Evolutionary conservation across 1,139 yeast species (phyloP), one percentile per base, ranked within the genome.

Genomic region (Citeromyces hawaiiensis): DNA sequence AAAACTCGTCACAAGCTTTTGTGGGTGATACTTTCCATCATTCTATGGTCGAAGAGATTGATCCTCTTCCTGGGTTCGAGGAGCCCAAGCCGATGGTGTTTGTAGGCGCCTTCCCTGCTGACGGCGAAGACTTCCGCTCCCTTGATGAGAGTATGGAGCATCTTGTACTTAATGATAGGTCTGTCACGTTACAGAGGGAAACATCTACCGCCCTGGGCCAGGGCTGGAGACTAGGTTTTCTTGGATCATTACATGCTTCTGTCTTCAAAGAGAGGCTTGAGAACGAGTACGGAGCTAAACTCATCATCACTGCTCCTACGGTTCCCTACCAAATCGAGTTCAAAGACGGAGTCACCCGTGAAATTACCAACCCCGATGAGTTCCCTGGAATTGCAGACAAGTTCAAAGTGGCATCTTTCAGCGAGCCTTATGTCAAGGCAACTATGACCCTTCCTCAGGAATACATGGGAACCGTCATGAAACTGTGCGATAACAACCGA

Each of bases 81-180:
- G 96, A 86, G 50, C 88, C 94, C 1, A 88, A 91, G 56, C 96
- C 98, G 1, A 91, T 91, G 97, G 97, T 91, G 5, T 91, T 88
- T 57, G 94, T 91, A 36, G 98, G 98, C 7, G 98, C 98, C 0
- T 91, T 87, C 51, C 98, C 98, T 0, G 93, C 96, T 0, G 96
- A 88, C 54, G 96, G 96, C 4, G 72, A 82, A 1, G 96, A 88
- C 50, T 91, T 88, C 56, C 83, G 83, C 45, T 81, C 76, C 33
- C 68, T 91, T 66, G 95, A 91, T 52, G 97, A 91, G 50, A 83
- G 87, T 55, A 77, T 91, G 57, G 83, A 81, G 48, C 87, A 87
- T 51, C 66, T 91, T 46, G 94, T 88, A 2, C 65, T 91, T 44
- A 91, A 91, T 53, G 98, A 91, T 55, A 72, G 97, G 50, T 81